These are phyloP conservation scores for Candida orba DNA, from an alignment of 805 yeast genomes.

Conservation along the genomic window DNA sequence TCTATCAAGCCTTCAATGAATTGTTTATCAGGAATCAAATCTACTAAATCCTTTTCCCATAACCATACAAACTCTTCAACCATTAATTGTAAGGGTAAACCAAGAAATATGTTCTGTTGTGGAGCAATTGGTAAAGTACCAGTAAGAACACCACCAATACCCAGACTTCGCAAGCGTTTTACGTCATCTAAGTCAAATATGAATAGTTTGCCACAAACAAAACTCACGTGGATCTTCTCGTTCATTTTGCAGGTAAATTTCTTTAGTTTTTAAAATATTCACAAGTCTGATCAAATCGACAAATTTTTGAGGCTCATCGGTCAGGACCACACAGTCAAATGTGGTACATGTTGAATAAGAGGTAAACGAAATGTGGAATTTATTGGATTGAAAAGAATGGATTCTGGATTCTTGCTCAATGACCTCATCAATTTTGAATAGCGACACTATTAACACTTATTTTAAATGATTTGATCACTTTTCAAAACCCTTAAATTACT, in stretches of 20 bases:
- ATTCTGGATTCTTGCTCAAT: too few species aligned
- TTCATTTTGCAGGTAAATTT: neutral
- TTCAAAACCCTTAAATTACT: too few species aligned
- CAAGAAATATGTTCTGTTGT: constrained; percentile 84
- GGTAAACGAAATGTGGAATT: too few species aligned
- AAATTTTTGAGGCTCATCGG: constrained; percentile 1
- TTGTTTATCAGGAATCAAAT: constrained; percentile 35
- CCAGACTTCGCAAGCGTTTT: constrained; percentile 46
- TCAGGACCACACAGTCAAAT: constrained; percentile 2
- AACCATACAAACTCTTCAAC: constrained; percentile 71
- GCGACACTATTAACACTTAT: too few species aligned
- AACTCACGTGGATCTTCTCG: constrained; percentile 24
- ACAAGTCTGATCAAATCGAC: neutral
- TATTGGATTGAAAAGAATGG: too few species aligned
- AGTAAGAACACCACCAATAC: constrained; percentile 66
- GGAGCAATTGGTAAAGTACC: constrained; percentile 90
- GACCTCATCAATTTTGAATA: too few species aligned
- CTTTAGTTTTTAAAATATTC: too few species aligned
- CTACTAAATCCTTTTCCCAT: constrained; percentile 35
- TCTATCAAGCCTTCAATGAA: constrained; percentile 17
- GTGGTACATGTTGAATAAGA: too few species aligned
- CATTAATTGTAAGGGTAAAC: constrained; percentile 70
- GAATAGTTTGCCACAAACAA: constrained; percentile 39
- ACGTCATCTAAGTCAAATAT: constrained; percentile 54
- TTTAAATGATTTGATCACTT: too few species aligned